phyloP scores from a whole-genome alignment of 495 filamentous ascomycete species.

The Cercophora samala region DNA sequence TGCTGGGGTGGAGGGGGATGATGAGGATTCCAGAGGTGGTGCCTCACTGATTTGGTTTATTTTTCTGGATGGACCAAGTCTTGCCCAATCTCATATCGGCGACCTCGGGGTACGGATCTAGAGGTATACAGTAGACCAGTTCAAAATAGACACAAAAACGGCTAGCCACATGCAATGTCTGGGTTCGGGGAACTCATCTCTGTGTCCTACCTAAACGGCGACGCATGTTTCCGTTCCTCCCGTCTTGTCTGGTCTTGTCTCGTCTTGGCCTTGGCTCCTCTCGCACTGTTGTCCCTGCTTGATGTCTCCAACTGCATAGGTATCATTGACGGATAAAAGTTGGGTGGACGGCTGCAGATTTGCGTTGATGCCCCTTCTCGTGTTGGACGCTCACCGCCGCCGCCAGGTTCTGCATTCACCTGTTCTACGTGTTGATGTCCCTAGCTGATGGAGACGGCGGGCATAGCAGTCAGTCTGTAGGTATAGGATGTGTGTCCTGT shows the following conservation, averaged over 20 bases:
- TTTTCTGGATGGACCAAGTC: too few relatives aligned
- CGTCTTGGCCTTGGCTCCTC: neutral
- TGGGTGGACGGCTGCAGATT: too few relatives aligned
- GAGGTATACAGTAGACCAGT: neutral
- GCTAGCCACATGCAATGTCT: neutral
- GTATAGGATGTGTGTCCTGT: too few relatives aligned
- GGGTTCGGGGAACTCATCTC: neutral
- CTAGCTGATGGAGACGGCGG: too few relatives aligned
- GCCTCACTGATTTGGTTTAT: conserved; percentile 3
- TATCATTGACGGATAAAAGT: too few relatives aligned
- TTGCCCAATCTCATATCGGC: too few relatives aligned
- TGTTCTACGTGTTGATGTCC: too few relatives aligned
- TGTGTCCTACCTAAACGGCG: neutral
- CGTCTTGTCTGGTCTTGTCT: neutral
- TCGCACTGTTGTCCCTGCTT: neutral
- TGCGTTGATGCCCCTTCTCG: too few relatives aligned
- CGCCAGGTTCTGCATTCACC: too few relatives aligned
- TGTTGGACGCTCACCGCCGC: too few relatives aligned
- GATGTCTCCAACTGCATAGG: neutral
- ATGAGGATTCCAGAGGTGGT: conserved; percentile 30
- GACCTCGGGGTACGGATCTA: neutral
- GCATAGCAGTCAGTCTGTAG: too few relatives aligned
- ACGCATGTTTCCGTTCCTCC: neutral
- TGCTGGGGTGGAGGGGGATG: conserved; percentile 35
- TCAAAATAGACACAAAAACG: neutral